Evolutionary conservation across 2,329 filamentous ascomycete genomes (phyloP).

Genomic region (Aspergillus thermomutatus): DNA sequence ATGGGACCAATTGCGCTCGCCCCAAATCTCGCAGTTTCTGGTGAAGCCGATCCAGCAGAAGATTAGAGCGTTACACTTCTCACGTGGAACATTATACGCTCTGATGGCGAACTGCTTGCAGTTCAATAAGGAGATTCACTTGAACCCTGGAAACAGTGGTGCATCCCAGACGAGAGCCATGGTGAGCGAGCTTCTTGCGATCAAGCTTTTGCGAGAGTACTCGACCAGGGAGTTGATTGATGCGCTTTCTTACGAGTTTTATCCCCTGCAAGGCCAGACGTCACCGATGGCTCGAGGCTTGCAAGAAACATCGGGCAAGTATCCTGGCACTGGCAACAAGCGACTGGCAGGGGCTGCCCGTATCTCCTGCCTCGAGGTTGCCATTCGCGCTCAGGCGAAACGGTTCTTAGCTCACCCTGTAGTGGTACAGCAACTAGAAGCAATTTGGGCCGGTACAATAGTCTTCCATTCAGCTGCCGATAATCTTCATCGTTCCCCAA

Average conservation of each 20-base stretch:
- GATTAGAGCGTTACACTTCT: slow-evolving; percentile 79
- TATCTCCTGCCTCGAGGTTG: slow-evolving; percentile 87
- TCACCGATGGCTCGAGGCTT: slow-evolving; percentile 39
- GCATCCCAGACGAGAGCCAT: slow-evolving; percentile 79
- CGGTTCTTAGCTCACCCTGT: slow-evolving; percentile 87
- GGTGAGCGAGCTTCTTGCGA: slow-evolving; percentile 85
- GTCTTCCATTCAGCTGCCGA: slow-evolving; percentile 90
- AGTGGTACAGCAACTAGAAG: slow-evolving; percentile 91
- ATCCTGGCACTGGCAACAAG: slow-evolving; percentile 39
- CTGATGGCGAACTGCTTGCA: slow-evolving; percentile 92
- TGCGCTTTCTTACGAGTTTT: slow-evolving; percentile 90
- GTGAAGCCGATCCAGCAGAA: slow-evolving; percentile 93
- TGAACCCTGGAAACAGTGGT: slow-evolving; percentile 78
- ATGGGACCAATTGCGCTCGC: slow-evolving; percentile 94
- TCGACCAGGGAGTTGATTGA: slow-evolving; percentile 87
- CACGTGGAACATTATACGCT: slow-evolving; percentile 80
- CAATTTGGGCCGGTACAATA: slow-evolving; percentile 94
- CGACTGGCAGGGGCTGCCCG: slow-evolving; percentile 62
- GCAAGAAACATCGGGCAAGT: slow-evolving; percentile 35
- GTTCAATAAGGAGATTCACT: slow-evolving; percentile 81
- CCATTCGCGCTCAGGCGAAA: slow-evolving; percentile 89
- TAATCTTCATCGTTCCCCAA: slow-evolving; percentile 66
- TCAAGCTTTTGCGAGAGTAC: slow-evolving; percentile 87
- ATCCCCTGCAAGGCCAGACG: slow-evolving; percentile 78
- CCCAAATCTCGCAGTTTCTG: slow-evolving; percentile 91